Base-by-base conservation (phyloP, 768 basidiomycete species). In the Sutorius australiensis region DNA sequence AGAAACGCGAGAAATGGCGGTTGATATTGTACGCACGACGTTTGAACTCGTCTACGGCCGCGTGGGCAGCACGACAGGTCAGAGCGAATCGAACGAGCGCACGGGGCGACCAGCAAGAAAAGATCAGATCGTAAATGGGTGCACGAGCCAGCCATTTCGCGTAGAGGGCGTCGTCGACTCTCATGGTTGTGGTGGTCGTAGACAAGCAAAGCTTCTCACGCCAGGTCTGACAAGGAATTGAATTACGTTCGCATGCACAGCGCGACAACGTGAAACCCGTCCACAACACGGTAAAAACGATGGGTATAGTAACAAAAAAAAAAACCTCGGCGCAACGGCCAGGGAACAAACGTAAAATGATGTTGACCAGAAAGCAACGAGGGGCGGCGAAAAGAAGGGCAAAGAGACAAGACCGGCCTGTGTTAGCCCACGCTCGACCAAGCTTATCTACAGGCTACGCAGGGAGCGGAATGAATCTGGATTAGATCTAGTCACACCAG, bases 401-500 rank as follows among this genome's bases (percentile, higher is more conserved):
- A 56, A 63, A 61, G 48, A 69, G 48, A 69, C 67, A 61, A 58
- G 66, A 48, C 64, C 66, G 37, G 68, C 61, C 58, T 60, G 62
- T 58, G 48, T 60, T 46, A 45, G 46, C 63, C 57, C 50, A 48
- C 54, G 50, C 48, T 34, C 48, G 48, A 38, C 34, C 54, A n/a
- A 32, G 48, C 50, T 41, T 33, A 31, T 52, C 32, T 48, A 53
- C 58, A 48, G 44, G 21, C 32, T 16, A 46, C 16, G 8, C 6
- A n/a, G 11, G 39, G 31, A 32, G 32, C 13, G 27, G 13, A 13
- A 37, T 8, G 34, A 10, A 5, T n/a, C 28, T 6, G 40, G 36
- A 19, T 44, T 33, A 39, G 16, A 46, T 31, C 49, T 81, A 76
- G 56, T 82, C 79, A 66, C 81, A 83, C 60, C 55, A 82, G 39